Conservation (phyloP, 2,329 filamentous ascomycete genomes). For the Xylariaceae sp. region DNA sequence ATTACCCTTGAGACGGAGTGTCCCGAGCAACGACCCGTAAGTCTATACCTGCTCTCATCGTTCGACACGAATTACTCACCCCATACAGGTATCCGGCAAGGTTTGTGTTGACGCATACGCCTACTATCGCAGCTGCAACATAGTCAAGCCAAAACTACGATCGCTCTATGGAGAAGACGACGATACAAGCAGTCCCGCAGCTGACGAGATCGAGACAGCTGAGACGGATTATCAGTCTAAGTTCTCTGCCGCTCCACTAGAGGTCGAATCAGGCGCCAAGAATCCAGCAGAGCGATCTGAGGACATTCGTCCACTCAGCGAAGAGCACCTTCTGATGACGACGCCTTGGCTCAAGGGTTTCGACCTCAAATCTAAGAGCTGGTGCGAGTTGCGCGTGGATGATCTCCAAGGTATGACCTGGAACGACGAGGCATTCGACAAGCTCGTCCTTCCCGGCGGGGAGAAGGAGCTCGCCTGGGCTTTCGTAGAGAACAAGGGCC, state of each 20-base stretch:
- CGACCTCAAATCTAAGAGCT: slow-evolving; percentile 42
- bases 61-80: slow-evolving; percentile 5
- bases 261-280: slow-evolving; percentile 2
- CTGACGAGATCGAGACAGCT: slow-evolving; percentile 10
- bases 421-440: slow-evolving; percentile 42
- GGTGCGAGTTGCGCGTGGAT: slow-evolving; percentile 33
- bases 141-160: slow-evolving; percentile 35
- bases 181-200: neutral
- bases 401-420: slow-evolving; percentile 36
- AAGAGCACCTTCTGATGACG: slow-evolving; percentile 40
- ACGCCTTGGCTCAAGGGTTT: slow-evolving; percentile 43
- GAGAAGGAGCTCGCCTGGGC: slow-evolving; percentile 44
- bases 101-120: slow-evolving; percentile 42
- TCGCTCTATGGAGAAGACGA: slow-evolving; percentile 9
- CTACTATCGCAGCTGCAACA: slow-evolving; percentile 38
- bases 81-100: slow-evolving; percentile 29
- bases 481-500: slow-evolving; percentile 42
- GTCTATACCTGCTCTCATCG: too few species aligned
- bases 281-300: slow-evolving; percentile 24
- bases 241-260: slow-evolving; percentile 3
- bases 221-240: slow-evolving; percentile 10
- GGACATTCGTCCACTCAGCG: slow-evolving; percentile 33
- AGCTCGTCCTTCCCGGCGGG: slow-evolving; percentile 40
- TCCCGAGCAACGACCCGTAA: slow-evolving; percentile 29
- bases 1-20: slow-evolving; percentile 30